Evolutionary conservation across 192 early-diverging fungal genomes (phyloP).

Genomic region (Backusella tarrabulga): DNA sequence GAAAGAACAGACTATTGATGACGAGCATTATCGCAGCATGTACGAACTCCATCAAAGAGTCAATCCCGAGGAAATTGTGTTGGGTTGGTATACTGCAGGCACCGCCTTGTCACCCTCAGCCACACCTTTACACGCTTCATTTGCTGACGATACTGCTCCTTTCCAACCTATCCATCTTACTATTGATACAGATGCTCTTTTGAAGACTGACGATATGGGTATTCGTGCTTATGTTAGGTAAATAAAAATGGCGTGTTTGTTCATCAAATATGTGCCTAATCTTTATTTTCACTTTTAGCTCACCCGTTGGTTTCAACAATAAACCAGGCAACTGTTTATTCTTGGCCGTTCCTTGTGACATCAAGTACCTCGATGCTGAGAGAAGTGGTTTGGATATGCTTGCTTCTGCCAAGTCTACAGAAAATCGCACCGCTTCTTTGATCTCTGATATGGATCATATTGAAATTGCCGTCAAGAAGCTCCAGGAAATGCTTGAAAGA

Average conservation of each 20-base stretch:
- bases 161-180: conserved; percentile 81
- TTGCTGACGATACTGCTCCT: conserved; percentile 74
- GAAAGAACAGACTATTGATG: conserved; percentile 80
- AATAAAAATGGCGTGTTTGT: background rate
- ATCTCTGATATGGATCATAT: conserved; percentile 91
- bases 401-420: conserved; percentile 55
- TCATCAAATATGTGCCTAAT: background rate
- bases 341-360: conserved; percentile 81
- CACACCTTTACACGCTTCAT: conserved; percentile 78
- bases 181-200: conserved; percentile 74
- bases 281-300: conserved; percentile 38
- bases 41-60: conserved; percentile 85
- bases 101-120: conserved; percentile 63
- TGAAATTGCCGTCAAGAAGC: conserved; percentile 71
- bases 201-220: conserved; percentile 60
- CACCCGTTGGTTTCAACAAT: conserved; percentile 70
- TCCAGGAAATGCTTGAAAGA: conserved; percentile 83
- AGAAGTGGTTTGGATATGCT: conserved; percentile 78
- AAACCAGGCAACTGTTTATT: conserved; percentile 87
- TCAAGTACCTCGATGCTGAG: conserved; percentile 91
- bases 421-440: conserved; percentile 54
- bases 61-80: conserved; percentile 85
- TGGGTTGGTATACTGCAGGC: conserved; percentile 93
- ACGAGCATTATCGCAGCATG: conserved; percentile 87
- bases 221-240: conserved; percentile 73